Base-by-base conservation (phyloP, 805 yeast genomes). In the Kluyveromyces nonfermentans region DNA sequence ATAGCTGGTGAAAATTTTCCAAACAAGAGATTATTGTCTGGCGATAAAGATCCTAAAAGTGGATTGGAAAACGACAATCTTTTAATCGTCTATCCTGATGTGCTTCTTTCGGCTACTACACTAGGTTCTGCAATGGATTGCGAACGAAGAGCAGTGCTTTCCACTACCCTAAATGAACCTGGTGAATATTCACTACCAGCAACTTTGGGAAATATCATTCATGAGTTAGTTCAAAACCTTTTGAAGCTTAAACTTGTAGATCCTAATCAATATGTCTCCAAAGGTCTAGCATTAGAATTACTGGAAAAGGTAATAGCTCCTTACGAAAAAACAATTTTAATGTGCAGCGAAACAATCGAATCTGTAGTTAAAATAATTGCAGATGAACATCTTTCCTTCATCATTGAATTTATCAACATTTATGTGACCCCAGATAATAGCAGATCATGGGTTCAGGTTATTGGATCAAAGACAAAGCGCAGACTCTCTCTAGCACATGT, bases 71-170 rank as follows among this genome's bases (percentile, higher is more conserved):
- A 71, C 30, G 72, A 72, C 25, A 78, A 82, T 51, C 58, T 88
- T n/a, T 62, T 89, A 22, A 72, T 90, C 17, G 74, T 93, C 73
- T 76, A 84, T 50, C 98, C 98, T 0, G 97, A 93, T 57, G 64
- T 77, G 4, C 63, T 93, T 10, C 64, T 90, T 0, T 77, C 96
- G 0, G 88, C 96, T 2, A 93, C 97, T 0, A 67, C 81, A 4
- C 75, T 88, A 1, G 82, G 96, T 1, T 83, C 83, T 35, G 81
- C 90, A 1, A 65, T 86, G 25, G 71, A 68, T 16, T 93, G 98
- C 57, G 68, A 77, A 25, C 67, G 98, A 44, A 75, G 80, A 46
- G 77, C 90, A 0, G 79, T 85, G 0, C 60, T 90, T 4, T 66
- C 69, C 28, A 69, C 73, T 22, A 67, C 80, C 37, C 67, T 84